Conservation (phyloP, 805 yeast genomes). For the Candida sonorensis region DNA sequence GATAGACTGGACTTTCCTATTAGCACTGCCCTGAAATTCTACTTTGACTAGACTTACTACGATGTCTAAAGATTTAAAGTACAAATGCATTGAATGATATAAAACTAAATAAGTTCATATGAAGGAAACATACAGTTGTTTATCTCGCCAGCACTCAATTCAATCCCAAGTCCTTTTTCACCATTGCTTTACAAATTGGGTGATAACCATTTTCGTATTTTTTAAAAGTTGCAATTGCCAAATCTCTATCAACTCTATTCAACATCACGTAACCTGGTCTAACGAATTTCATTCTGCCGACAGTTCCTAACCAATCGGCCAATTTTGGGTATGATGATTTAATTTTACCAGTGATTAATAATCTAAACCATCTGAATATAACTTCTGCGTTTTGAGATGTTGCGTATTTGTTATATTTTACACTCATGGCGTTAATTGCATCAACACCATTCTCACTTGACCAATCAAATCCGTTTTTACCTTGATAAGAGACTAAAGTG, state of each 20-base stretch:
- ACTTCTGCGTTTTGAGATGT: conserved; percentile 73
- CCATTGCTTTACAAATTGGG: conserved; percentile 78
- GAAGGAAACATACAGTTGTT: too few species aligned
- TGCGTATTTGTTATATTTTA: conserved; percentile 34
- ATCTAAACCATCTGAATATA: conserved; percentile 66
- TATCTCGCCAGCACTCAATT: conserved; percentile 5
- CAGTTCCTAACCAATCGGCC: conserved; percentile 83
- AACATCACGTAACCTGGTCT: conserved; percentile 76
- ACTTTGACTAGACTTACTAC: too few species aligned
- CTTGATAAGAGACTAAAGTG: conserved; percentile 45
- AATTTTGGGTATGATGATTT: conserved; percentile 40
- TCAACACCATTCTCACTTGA: conserved; percentile 25
- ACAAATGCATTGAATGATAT: too few species aligned
- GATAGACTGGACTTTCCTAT: too few species aligned
- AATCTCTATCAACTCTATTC: conserved; percentile 52
- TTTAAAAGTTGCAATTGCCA: conserved; percentile 62
- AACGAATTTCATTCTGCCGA: conserved; percentile 92
- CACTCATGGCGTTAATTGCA: conserved; percentile 27
- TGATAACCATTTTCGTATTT: conserved; percentile 60
- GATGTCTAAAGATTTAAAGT: too few species aligned
- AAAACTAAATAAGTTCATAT: too few species aligned
- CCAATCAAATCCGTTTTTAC: conserved; percentile 35
- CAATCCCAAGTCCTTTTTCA: conserved; percentile 70
- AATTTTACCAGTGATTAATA: conserved; percentile 52
- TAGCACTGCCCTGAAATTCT: too few species aligned